phyloP scores from a whole-genome alignment of 1,284 basidiomycete species.

The Leccinum insolens region DNA sequence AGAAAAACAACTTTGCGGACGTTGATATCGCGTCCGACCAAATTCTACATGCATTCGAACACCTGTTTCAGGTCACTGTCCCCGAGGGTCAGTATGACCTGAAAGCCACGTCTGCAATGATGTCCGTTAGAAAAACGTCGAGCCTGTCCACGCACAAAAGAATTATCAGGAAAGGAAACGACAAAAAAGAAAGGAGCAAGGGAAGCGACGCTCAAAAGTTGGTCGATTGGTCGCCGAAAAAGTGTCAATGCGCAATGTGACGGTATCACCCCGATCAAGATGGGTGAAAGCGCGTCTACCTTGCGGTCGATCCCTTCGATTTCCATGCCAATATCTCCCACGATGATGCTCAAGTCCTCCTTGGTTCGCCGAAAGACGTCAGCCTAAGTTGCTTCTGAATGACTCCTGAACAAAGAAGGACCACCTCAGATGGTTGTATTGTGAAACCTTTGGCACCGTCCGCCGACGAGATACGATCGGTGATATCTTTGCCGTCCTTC shows the following conservation, averaged over 20 bases:
- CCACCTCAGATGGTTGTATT: not conserved
- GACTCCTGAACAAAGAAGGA: constrained; percentile 13
- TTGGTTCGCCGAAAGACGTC: constrained; percentile 48
- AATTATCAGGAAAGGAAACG: not conserved
- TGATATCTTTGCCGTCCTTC: constrained; percentile 18
- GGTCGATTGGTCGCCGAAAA: constrained; percentile 22
- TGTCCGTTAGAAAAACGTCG: constrained; percentile 17
- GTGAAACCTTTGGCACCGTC: not conserved
- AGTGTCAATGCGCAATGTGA: constrained; percentile 33
- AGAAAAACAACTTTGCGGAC: constrained; percentile 14
- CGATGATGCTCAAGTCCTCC: constrained; percentile 35
- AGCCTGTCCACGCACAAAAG: not conserved
- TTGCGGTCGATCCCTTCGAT: no score
- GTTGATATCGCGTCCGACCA: constrained; percentile 16
- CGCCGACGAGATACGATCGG: constrained; percentile 8
- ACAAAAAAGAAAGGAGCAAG: not conserved
- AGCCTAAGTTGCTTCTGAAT: constrained; percentile 48
- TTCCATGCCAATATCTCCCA: constrained; percentile 42
- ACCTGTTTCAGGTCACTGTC: constrained; percentile 32
- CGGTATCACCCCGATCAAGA: no score
- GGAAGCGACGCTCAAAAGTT: constrained; percentile 7
- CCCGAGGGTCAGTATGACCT: constrained; percentile 32
- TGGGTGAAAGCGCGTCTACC: no score
- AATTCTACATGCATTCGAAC: constrained; percentile 18
- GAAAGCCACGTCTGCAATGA: constrained; percentile 23